Percentiles rank a stretch among this genome's conserved stretches.
Evolutionary conservation across 768 basidiomycete genomes (phyloP).

Genomic region (Suillus fuscotomentosus): DNA sequence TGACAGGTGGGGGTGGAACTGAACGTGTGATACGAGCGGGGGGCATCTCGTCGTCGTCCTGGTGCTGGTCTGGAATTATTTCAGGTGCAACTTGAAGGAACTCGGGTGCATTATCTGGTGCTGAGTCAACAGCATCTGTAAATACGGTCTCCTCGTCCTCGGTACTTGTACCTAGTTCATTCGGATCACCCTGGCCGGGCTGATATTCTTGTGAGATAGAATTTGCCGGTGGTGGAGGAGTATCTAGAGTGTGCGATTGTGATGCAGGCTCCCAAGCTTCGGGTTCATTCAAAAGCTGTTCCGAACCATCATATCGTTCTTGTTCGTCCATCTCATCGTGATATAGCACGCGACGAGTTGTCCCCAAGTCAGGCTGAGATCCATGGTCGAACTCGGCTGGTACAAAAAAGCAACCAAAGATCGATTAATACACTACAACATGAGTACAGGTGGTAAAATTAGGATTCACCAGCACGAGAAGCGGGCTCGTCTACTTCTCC

Average conservation of each 20-base stretch:
- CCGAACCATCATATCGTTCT: not conserved
- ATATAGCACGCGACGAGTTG: slow-evolving; percentile 2
- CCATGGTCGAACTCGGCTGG: slow-evolving; percentile 6
- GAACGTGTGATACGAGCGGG: slow-evolving; percentile 31
- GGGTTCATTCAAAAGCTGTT: not conserved
- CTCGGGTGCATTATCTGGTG: not conserved
- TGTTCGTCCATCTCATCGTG: not conserved
- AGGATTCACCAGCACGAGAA: slow-evolving; percentile 43
- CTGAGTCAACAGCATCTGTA: not conserved
- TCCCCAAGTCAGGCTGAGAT: slow-evolving; percentile 3
- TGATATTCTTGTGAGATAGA: not conserved
- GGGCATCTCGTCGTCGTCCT: slow-evolving; percentile 25
- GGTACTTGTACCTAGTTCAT: not conserved
- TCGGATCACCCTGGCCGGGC: not conserved
- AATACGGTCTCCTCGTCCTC: not conserved
- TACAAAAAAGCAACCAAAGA: slow-evolving; percentile 2
- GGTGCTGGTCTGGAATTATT: slow-evolving; percentile 2
- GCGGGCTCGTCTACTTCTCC: slow-evolving; percentile 14
- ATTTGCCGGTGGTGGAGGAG: not conserved
- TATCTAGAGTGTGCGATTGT: not conserved
- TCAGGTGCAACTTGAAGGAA: no score
- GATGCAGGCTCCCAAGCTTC: not conserved
- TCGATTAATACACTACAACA: slow-evolving; percentile 29
- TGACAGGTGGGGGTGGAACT: slow-evolving; percentile 33
- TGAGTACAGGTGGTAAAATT: slow-evolving; percentile 21